Conservation (phyloP, 345 rosid genomes). For the Clausena lansium region DNA sequence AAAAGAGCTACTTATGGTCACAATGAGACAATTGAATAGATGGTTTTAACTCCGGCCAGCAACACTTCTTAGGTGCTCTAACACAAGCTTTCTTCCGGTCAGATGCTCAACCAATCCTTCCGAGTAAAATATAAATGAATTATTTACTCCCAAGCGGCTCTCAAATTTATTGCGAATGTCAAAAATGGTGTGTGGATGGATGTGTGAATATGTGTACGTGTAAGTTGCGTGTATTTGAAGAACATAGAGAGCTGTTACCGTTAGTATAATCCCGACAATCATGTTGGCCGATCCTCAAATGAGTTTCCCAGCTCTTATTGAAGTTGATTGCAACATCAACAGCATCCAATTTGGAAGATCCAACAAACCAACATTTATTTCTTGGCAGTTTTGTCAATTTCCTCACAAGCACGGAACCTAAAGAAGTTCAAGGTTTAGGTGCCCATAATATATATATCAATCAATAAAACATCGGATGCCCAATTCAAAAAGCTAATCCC, state of each 20-base stretch:
- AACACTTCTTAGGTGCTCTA: slow-evolving; percentile 41
- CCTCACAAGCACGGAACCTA: slow-evolving; percentile 56
- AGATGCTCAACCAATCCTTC: slow-evolving; percentile 79
- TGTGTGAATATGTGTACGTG: no score
- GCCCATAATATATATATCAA: not conserved
- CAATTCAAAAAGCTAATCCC: not conserved
- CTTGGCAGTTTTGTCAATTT: slow-evolving; percentile 55
- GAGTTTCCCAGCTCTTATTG: slow-evolving; percentile 53
- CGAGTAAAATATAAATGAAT: not conserved
- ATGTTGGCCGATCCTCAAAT: slow-evolving; percentile 62
- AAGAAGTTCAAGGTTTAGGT: not conserved
- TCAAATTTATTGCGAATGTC: not conserved
- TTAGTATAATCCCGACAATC: slow-evolving; percentile 78
- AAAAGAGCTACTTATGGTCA: not conserved
- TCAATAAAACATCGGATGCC: not conserved
- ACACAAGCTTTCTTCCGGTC: slow-evolving; percentile 53
- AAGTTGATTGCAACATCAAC: slow-evolving; percentile 46
- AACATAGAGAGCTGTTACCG: slow-evolving; percentile 35
- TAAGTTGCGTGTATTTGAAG: not conserved
- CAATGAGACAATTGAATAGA: not conserved
- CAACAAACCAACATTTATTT: slow-evolving; percentile 72
- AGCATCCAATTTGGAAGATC: slow-evolving; percentile 45
- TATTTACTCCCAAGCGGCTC: not conserved
- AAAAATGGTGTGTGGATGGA: not conserved
- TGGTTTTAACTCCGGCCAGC: not conserved